phyloP scores from a whole-genome alignment of 208 protist species.

The Acanthamoeba quina region DNA sequence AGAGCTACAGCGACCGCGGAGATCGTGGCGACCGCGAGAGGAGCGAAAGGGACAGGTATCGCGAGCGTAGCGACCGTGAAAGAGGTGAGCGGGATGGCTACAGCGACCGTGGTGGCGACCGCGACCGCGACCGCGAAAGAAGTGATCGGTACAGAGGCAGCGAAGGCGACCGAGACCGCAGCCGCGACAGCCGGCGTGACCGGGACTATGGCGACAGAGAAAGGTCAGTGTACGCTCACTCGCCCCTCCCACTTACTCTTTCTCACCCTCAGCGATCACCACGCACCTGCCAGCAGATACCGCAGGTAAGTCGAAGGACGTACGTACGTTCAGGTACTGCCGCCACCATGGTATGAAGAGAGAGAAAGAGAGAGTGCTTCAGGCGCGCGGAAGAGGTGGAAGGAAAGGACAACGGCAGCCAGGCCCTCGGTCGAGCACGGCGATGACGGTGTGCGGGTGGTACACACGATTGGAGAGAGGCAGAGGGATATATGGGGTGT shows the following conservation, averaged over 20 bases:
- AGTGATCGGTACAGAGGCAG: constrained; percentile 11
- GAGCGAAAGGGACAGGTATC: constrained; percentile 54
- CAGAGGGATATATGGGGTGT: not conserved
- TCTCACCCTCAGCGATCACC: not conserved
- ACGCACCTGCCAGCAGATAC: constrained; percentile 17
- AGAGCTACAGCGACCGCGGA: constrained; percentile 73
- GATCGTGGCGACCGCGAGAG: constrained; percentile 40
- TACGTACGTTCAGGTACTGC: constrained; percentile 55
- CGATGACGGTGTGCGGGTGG: not conserved
- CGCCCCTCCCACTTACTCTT: not conserved
- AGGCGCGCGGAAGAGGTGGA: not conserved
- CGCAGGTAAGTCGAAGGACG: constrained; percentile 34
- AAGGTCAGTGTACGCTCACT: not conserved
- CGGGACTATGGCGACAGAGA: constrained; percentile 49
- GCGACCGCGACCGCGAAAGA: not conserved
- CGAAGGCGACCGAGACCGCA: not conserved
- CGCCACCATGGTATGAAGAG: constrained; percentile 23
- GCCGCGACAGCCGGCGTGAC: constrained; percentile 40
- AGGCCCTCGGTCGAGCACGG: too few species aligned
- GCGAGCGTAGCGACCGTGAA: constrained; percentile 25
- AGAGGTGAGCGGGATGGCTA: constrained; percentile 72
- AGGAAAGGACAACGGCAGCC: not conserved
- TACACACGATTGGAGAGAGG: not conserved
- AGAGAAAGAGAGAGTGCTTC: not conserved
- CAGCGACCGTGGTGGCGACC: constrained; percentile 60